Percentiles rank a stretch among this genome's conserved stretches.
phyloP scores from a whole-genome alignment of 2,329 filamentous ascomycete genomes.

The Ophiostoma quercus region DNA sequence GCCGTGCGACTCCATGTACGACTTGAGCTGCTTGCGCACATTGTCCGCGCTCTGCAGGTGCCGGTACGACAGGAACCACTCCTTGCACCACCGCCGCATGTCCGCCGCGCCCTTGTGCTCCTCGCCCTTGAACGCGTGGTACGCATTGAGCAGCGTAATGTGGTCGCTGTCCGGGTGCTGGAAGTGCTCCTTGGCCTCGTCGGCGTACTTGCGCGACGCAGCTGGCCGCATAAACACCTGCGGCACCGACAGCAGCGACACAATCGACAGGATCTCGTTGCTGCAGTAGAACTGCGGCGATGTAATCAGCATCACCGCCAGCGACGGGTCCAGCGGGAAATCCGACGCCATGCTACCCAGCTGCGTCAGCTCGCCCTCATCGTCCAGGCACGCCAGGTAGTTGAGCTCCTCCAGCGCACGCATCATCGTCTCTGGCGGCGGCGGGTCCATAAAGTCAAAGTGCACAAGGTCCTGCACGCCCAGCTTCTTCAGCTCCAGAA shows the following conservation, averaged over 20 bases:
- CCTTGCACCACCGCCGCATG: slow-evolving; percentile 88
- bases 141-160: slow-evolving; percentile 91
- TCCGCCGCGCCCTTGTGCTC: slow-evolving; percentile 58
- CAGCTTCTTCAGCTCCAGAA: slow-evolving; percentile 94
- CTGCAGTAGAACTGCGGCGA: slow-evolving; percentile 98
- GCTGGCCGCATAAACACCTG: slow-evolving; percentile 89
- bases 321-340: slow-evolving; percentile 86
- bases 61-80: slow-evolving; percentile 88
- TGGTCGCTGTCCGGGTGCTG: slow-evolving; percentile 92
- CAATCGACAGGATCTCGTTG: slow-evolving; percentile 95
- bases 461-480: slow-evolving; percentile 93
- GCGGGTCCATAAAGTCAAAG: slow-evolving; percentile 98
- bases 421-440: slow-evolving; percentile 97
- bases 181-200: slow-evolving; percentile 96
- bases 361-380: slow-evolving; percentile 86
- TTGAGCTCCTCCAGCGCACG: slow-evolving; percentile 95
- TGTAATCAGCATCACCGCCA: slow-evolving; percentile 96
- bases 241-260: slow-evolving; percentile 86
- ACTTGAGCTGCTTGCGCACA: slow-evolving; percentile 82
- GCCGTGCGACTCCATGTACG: slow-evolving; percentile 92
- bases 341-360: slow-evolving; percentile 86
- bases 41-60: slow-evolving; percentile 90
- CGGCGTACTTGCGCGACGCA: slow-evolving; percentile 78
- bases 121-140: slow-evolving; percentile 88
- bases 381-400: slow-evolving; percentile 91